Percentiles rank a stretch among this genome's conserved stretches.
These are phyloP conservation scores for Acer campestre DNA, from an alignment of 345 rosid genomes.

Conservation along the genomic window DNA sequence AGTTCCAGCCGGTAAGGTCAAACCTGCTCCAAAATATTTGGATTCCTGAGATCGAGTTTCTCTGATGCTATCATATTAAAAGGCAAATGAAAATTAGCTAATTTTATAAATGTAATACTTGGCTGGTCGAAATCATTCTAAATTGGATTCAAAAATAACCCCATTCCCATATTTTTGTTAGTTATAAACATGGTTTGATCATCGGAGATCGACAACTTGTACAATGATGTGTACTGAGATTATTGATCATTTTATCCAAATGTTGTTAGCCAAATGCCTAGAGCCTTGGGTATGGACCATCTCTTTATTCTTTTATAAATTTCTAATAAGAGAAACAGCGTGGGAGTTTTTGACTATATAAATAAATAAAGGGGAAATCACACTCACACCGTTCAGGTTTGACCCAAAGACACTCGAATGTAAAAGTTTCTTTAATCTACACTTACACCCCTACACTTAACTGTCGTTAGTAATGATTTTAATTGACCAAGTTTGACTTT, in stretches of 20 bases:
- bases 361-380: too few species aligned
- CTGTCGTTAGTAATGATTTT: too few species aligned
- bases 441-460: too few species aligned
- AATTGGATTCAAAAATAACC: too few species aligned
- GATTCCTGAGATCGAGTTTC: background rate
- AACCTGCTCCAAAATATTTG: background rate
- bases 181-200: background rate
- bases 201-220: background rate
- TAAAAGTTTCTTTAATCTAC: too few species aligned
- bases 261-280: background rate
- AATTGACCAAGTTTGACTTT: too few species aligned
- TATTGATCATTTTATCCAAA: too few species aligned
- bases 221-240: background rate
- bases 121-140: background rate
- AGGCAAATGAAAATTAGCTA: background rate
- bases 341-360: too few species aligned
- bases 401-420: too few species aligned
- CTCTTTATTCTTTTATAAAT: background rate
- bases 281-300: background rate
- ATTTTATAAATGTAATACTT: background rate
- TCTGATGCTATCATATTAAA: background rate
- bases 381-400: too few species aligned
- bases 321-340: too few species aligned
- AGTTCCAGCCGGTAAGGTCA: conserved; percentile 18
- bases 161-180: too few species aligned